Base-by-base conservation (phyloP, 164 flowering plant species). In the Nelumbo lutea region DNA sequence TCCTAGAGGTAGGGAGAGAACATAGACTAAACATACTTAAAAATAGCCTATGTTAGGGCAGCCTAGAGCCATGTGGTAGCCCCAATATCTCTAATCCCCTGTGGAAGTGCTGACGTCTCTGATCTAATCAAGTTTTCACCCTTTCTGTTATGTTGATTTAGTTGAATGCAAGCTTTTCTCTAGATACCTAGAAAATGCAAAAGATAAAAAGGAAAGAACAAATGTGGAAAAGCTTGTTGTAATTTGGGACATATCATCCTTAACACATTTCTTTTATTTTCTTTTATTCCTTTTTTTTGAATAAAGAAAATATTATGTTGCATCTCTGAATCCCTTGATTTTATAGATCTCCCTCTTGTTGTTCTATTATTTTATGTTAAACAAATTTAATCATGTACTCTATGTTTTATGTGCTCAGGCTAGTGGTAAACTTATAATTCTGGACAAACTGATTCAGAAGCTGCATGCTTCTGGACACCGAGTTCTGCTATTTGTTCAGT, bases 401-500 rank as follows among this genome's bases (percentile, higher is more conserved):
- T 40, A 45, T 58, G 61, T 14, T 62, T 38, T 9, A 9, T 72
- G 44, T 46, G 43, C 38, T 74, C 90, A 92, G 97, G 97, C 96
- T 64, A 91, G 98, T 72, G 97, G 97, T 44, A 94, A 94, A 75
- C 97, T 94, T 66, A 59, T 91, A 65, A 64, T 91, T 75, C 75
- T 94, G 82, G 97, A 92, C 74, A 84, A 81, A 65, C 87, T 92
- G 62, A 96, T 92, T 72, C 80, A 78, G 73, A 89, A 84, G 80
- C 88, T 91, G 64, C 82, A 86, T 72, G 68, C 68, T 42, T 78
- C 84, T 68, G 90, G 95, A 66, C 95, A 91, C 65, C 95, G 93
- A 63, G 92, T 94, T 68, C 91, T 94, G 45, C 79, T 94, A 46
- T 94, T 91, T 86, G 90, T 96, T 66, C 98, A 94, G 79, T 89